Percentiles rank a stretch among this genome's conserved stretches.
These are phyloP conservation scores for Misopates orontium DNA, from an alignment of 257 asterid genomes.

Conservation along the genomic window DNA sequence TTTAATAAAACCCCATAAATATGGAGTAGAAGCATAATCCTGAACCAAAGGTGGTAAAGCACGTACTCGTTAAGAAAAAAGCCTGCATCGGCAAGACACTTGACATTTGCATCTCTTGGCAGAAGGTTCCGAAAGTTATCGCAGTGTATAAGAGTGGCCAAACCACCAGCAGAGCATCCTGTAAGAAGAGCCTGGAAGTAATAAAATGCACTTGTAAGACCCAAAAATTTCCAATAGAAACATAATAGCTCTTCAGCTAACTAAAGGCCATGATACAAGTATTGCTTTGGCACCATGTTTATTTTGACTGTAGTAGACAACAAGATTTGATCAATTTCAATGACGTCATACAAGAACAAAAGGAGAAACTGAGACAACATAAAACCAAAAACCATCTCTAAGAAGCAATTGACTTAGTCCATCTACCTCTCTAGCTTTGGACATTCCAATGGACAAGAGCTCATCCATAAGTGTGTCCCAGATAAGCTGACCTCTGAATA, in stretches of 20 bases:
- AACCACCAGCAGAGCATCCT: conserved; percentile 98
- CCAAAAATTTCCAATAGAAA: conserved; percentile 4
- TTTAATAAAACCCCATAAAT: neutral
- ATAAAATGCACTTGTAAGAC: conserved; percentile 31
- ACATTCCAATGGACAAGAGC: conserved; percentile 73
- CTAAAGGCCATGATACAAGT: neutral
- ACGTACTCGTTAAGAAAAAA: conserved; percentile 87
- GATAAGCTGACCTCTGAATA: conserved; percentile 90
- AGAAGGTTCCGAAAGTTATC: conserved; percentile 67
- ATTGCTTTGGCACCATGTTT: neutral
- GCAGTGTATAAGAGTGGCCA: conserved; percentile 88
- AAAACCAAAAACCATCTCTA: conserved; percentile 13
- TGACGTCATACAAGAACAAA: conserved; percentile 11
- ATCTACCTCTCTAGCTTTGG: conserved; percentile 68
- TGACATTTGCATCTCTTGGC: conserved; percentile 66
- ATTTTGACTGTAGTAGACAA: conserved; percentile 17
- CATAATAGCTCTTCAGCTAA: conserved; percentile 8
- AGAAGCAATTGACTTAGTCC: conserved; percentile 4
- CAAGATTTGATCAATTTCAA: conserved; percentile 17
- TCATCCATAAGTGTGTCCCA: conserved; percentile 81
- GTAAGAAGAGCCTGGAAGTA: conserved; percentile 80
- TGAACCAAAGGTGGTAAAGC: conserved; percentile 10
- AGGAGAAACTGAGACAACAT: conserved; percentile 7
- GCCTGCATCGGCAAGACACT: conserved; percentile 94
- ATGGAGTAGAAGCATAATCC: neutral